phyloP scores from a whole-genome alignment of 2,329 filamentous ascomycete genomes.

The Exophiala calicioides region DNA sequence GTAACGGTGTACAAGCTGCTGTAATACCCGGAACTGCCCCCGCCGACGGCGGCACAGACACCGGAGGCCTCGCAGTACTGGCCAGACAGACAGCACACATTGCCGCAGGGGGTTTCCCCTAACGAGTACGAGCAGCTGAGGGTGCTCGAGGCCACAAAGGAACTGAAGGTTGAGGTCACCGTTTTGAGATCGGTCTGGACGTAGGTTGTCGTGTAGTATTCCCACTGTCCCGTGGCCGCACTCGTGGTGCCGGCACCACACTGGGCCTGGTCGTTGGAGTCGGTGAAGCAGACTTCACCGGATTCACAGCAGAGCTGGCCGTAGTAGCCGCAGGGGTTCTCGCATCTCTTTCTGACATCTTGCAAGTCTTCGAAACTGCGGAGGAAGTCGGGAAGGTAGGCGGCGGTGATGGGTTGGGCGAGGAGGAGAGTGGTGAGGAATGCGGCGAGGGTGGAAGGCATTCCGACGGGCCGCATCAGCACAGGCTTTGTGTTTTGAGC shows the following conservation, averaged over 20 bases:
- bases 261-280: constrained; percentile 50
- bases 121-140: constrained; percentile 49
- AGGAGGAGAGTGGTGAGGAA: constrained; percentile 23
- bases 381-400: constrained; percentile 31
- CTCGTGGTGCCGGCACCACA: constrained; percentile 40
- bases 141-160: constrained; percentile 30
- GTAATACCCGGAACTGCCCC: constrained; percentile 31
- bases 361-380: constrained; percentile 27
- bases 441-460: constrained; percentile 16
- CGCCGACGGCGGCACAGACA: constrained; percentile 38
- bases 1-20: constrained; percentile 43
- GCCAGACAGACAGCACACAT: constrained; percentile 46
- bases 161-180: constrained; percentile 57
- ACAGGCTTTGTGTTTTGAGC: constrained; percentile 5
- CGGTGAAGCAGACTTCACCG: constrained; percentile 52
- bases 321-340: constrained; percentile 55
- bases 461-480: constrained; percentile 22
- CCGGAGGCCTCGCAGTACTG: constrained; percentile 44
- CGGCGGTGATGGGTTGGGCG: constrained; percentile 21
- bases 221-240: constrained; percentile 44
- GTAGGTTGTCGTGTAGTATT: constrained; percentile 60
- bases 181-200: constrained; percentile 57
- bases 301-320: constrained; percentile 53
- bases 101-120: constrained; percentile 47
- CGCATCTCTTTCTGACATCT: constrained; percentile 39